phyloP scores from a whole-genome alignment of 768 basidiomycete genomes.

The Coprinopsis sp. region DNA sequence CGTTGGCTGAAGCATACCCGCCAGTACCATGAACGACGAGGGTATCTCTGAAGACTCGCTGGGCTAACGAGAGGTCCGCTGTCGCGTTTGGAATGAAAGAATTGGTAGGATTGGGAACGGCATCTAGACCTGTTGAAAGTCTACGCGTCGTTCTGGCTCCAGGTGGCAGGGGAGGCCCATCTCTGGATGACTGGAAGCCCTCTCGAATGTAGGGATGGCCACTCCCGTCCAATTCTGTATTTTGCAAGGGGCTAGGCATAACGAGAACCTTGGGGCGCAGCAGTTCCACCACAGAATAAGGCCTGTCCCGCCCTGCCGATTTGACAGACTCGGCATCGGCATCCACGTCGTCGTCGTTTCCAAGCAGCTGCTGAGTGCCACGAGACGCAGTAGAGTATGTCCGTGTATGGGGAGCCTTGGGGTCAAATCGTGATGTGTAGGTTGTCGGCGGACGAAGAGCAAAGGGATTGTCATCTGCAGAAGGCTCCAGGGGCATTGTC shows the following conservation, averaged over 20 bases:
- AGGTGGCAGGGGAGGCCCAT: conserved; percentile 75
- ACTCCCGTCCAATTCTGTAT: conserved; percentile 28
- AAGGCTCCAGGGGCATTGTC: conserved; percentile 33
- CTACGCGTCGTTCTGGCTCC: conserved; percentile 59
- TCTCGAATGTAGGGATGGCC: conserved; percentile 36
- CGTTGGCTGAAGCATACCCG: conserved; percentile 59
- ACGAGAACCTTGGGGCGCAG: conserved; percentile 89
- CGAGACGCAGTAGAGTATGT: conserved; percentile 62
- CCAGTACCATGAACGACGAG: conserved; percentile 48
- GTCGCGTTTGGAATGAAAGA: conserved; percentile 79
- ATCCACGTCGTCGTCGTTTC: too few species aligned
- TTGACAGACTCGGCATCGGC: conserved; percentile 32
- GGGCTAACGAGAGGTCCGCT: conserved; percentile 66
- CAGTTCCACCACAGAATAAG: conserved; percentile 71
- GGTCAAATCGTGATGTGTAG: conserved; percentile 72
- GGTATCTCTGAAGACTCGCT: conserved; percentile 82
- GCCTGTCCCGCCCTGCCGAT: conserved; percentile 45
- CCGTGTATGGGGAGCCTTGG: conserved; percentile 60
- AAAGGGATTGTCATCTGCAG: conserved; percentile 60
- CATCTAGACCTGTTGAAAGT: conserved; percentile 35
- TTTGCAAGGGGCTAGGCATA: conserved; percentile 87
- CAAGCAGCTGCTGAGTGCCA: conserved; percentile 59
- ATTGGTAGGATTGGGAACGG: conserved; percentile 40
- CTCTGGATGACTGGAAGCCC: conserved; percentile 60
- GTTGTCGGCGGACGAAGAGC: conserved; percentile 62